A percentile compares a stretch with the other conserved stretches of the same genome.
phyloP scores from a whole-genome alignment of 2,329 filamentous ascomycete genomes.

The Alternaria sp. region DNA sequence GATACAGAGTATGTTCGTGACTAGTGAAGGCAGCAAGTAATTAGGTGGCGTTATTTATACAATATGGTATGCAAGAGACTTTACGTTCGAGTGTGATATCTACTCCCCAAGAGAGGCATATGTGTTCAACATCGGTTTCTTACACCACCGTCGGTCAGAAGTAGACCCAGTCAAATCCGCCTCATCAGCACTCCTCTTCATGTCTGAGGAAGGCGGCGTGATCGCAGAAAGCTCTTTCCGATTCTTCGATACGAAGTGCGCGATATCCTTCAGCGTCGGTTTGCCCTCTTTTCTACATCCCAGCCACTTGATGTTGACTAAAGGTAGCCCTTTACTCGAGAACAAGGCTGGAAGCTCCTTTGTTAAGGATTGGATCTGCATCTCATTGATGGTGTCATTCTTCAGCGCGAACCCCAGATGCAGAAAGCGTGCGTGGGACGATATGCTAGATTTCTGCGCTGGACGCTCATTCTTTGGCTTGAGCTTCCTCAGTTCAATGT shows the following conservation, averaged over 20 bases:
- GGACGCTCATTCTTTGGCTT: constrained; percentile 8
- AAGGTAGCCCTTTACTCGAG: background rate
- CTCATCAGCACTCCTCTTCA: background rate
- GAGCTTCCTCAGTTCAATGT: constrained; percentile 10
- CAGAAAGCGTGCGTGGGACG: constrained; percentile 8
- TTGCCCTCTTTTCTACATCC: background rate
- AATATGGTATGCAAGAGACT: background rate
- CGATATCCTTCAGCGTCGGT: background rate
- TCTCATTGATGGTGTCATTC: background rate
- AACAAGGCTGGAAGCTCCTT: background rate
- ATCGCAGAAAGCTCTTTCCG: background rate
- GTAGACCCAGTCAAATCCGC: background rate
- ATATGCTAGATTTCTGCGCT: background rate
- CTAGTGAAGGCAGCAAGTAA: background rate
- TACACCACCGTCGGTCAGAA: background rate
- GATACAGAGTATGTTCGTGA: background rate
- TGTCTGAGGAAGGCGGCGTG: background rate
- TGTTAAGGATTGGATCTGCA: background rate
- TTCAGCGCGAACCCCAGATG: constrained; percentile 10
- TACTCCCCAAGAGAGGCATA: background rate
- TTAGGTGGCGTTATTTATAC: background rate
- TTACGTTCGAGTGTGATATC: background rate
- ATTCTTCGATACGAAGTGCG: background rate
- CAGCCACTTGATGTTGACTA: background rate
- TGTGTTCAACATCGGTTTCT: background rate